A percentile compares a stretch with the other conserved stretches of the same genome.
Conservation (phyloP, 805 yeast species). For the Yamadazyma paraphyllophila region DNA sequence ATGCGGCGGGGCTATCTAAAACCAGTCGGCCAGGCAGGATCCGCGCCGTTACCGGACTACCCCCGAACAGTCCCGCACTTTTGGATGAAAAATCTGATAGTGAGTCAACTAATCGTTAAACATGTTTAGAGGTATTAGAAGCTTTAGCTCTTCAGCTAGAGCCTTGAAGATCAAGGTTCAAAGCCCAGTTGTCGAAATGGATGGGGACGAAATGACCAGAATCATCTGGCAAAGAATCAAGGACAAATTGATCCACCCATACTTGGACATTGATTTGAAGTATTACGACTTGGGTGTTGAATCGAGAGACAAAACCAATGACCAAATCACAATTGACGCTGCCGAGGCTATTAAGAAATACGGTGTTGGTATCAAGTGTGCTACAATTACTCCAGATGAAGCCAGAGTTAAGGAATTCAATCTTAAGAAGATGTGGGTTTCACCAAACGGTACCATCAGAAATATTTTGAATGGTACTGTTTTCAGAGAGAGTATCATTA, state of each 20-base stretch:
- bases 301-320: conserved; percentile 68
- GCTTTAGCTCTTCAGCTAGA: conserved; percentile 12
- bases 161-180: conserved; percentile 60
- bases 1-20: neutral
- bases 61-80: conserved; percentile 1
- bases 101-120: neutral
- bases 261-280: conserved; percentile 68
- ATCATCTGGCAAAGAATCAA: conserved; percentile 79
- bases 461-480: conserved; percentile 81
- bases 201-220: conserved; percentile 86
- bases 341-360: conserved; percentile 71
- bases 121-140: conserved; percentile 15
- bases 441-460: conserved; percentile 83
- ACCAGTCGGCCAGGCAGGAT: conserved; percentile 1
- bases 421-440: conserved; percentile 78
- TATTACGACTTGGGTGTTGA: conserved; percentile 73
- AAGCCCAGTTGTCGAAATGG: conserved; percentile 73
- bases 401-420: conserved; percentile 71
- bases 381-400: conserved; percentile 84
- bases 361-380: conserved; percentile 83
- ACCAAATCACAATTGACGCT: conserved; percentile 73
- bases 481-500: conserved; percentile 80
- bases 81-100: conserved; percentile 1
- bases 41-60: conserved; percentile 7
- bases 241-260: conserved; percentile 64